Conservation (phyloP, 2,329 filamentous ascomycete genomes). For the Penicillium sp. region DNA sequence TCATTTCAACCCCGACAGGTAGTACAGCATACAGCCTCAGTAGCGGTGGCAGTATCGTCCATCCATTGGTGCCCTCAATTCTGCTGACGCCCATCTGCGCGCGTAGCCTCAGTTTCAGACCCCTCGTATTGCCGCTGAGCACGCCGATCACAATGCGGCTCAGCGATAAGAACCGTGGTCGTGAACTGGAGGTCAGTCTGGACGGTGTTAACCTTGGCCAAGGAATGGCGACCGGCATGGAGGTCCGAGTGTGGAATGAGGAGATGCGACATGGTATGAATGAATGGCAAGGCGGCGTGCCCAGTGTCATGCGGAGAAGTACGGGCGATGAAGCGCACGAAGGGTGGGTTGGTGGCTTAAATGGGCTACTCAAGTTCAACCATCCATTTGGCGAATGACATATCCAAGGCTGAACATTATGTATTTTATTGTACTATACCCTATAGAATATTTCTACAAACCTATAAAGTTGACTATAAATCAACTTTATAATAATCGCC, state of each 20-base stretch:
- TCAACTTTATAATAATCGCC: too few relatives aligned
- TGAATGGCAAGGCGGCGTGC: slow-evolving; percentile 75
- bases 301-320: slow-evolving; percentile 75
- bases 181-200: slow-evolving; percentile 75
- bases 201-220: slow-evolving; percentile 68
- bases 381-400: slow-evolving; percentile 82
- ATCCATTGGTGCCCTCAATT: slow-evolving; percentile 84
- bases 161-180: slow-evolving; percentile 74
- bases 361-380: slow-evolving; percentile 93
- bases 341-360: slow-evolving; percentile 94
- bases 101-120: slow-evolving; percentile 85
- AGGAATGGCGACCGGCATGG: slow-evolving; percentile 71
- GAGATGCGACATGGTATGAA: slow-evolving; percentile 59
- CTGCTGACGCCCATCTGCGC: slow-evolving; percentile 94
- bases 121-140: slow-evolving; percentile 82
- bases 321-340: slow-evolving; percentile 65
- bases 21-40: slow-evolving; percentile 95
- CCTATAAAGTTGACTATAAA: too few relatives aligned
- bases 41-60: slow-evolving; percentile 87
- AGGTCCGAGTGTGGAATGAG: slow-evolving; percentile 87
- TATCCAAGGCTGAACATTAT: too few relatives aligned
- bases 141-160: slow-evolving; percentile 79
- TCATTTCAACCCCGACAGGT: slow-evolving; percentile 89
- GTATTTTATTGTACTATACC: neutral
- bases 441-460: neutral